Base-by-base conservation (phyloP, 2,329 filamentous ascomycete genomes). In the Metarhizium brunneum region DNA sequence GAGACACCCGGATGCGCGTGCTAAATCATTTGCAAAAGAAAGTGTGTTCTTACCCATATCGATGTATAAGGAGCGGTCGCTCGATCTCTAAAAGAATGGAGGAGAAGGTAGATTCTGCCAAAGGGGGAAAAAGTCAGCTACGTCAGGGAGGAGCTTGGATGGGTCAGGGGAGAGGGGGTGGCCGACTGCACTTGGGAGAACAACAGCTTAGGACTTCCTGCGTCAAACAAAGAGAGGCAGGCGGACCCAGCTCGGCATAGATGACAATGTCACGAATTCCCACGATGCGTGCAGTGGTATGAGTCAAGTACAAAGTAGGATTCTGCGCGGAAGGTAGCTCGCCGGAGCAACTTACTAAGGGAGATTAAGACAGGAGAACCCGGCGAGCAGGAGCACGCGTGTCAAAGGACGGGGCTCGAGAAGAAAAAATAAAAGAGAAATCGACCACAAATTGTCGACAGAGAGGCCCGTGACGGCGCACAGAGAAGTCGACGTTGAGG, bases 21-120 rank as follows among this genome's bases (percentile, higher is more conserved):
- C 13, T 11, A 42, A 53, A 32, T 20, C n/a, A 18, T 18, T 25
- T 43, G 60, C 53, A 49, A 55, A 58, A 61, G 64, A 71, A 70
- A 65, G 63, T 64, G 55, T 56, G 54, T 60, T 66, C 71, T 73
- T 73, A 73, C 71, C 71, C 71, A 73, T 73, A 68, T 65, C 65
- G 64, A 71, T 69, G 59, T 69, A 67, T 68, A 68, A 71, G 66
- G 68, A 70, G 63, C 68, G 66, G 60, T 66, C 68, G 66, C 61
- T 61, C 61, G 64, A 60, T 57, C 49, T 57, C 61, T 63, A 55
- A 56, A 48, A 62, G 57, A 60, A 62, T 57, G 62, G 56, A 60
- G 58, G 54, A 61, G 62, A 66, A 67, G 47, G n/a, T 50, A 45
- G 53, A 35, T 45, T 57, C 55, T 57, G 48, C 50, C 10, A n/a